These are phyloP conservation scores for Xanthoconium separans DNA, from an alignment of 1,284 basidiomycete genomes.

Conservation along the genomic window DNA sequence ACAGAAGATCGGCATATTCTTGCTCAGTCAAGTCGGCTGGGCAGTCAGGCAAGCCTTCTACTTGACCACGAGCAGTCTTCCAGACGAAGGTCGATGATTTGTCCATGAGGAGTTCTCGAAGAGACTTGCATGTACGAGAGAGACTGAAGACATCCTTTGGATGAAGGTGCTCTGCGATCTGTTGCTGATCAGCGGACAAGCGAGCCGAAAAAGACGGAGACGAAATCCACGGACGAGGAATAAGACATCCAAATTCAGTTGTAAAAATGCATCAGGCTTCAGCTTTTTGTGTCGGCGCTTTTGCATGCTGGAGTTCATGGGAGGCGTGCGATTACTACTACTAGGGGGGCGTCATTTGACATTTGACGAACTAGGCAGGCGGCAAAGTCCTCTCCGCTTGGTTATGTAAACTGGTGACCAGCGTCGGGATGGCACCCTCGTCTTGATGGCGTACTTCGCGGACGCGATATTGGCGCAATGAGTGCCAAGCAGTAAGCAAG, in stretches of 20 bases:
- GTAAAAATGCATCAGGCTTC: neutral
- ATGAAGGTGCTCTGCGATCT: slow-evolving; percentile 17
- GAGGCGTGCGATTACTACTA: neutral
- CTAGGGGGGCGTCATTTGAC: too few relatives aligned
- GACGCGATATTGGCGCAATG: too few relatives aligned
- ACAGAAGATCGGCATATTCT: neutral
- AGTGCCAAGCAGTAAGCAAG: too few relatives aligned
- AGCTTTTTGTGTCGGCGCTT: neutral
- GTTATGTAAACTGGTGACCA: too few relatives aligned
- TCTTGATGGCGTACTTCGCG: too few relatives aligned
- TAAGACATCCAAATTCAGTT: neutral
- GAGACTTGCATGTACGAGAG: slow-evolving; percentile 18
- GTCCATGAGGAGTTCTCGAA: slow-evolving; percentile 17
- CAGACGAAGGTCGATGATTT: slow-evolving; percentile 9
- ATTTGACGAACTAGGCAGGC: too few relatives aligned
- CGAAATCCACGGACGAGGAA: slow-evolving; percentile 10
- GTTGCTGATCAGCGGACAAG: neutral
- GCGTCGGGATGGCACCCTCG: too few relatives aligned
- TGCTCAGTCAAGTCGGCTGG: neutral
- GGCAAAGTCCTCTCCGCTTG: too few relatives aligned
- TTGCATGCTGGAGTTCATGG: neutral
- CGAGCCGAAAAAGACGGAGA: neutral
- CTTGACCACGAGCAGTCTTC: neutral
- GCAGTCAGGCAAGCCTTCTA: neutral
- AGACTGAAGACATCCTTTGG: slow-evolving; percentile 24